Evolutionary conservation across 441 rosid genomes (phyloP), one percentile per base, ranked within the genome.

Genomic region (Hura crepitans): DNA sequence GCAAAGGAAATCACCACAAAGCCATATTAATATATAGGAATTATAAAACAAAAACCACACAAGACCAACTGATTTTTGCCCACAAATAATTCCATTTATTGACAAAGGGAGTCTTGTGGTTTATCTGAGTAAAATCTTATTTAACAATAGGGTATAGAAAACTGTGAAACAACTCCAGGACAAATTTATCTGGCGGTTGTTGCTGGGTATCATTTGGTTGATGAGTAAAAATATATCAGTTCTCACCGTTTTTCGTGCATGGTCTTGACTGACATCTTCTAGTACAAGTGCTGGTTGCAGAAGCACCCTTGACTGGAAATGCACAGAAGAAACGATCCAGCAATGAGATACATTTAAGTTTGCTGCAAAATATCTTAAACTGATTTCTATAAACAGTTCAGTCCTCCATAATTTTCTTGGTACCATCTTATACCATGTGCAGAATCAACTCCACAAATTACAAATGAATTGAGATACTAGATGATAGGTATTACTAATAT

Each of bases 251-350:
- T 91, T 91, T 65, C 85, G 93, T 50, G 97, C 97, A 74, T 93
- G 97, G 72, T 93, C 96, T 81, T 91, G 97, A 70, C 97, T 93
- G 74, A 89, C 96, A 85, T 91, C 96, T 77, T 93, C 92, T 78
- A 91, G 89, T 10, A 91, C 89, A 75, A 85, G 90, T 74, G 89
- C 98, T 62, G 98, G 92, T 65, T 86, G 88, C 75, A 93, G 78
- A 76, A 89, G 91, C 91, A 85, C 82, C 87, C 91, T 89, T 59
- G 94, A 89, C 98, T 90, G 85, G 71, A 55, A 80, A 42, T 47
- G 58, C 64, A 74, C 56, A 65, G 28, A 63, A 67, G 15, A 79
- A 71, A 70, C 15, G n/a, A 72, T 58, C 7, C 56, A 33, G 10
- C 33, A 22, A 20, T 69, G n/a, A 49, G 64, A 46, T 45, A 15